Conservation (phyloP, 2,329 filamentous ascomycete genomes). For the Beauveria sp. region DNA sequence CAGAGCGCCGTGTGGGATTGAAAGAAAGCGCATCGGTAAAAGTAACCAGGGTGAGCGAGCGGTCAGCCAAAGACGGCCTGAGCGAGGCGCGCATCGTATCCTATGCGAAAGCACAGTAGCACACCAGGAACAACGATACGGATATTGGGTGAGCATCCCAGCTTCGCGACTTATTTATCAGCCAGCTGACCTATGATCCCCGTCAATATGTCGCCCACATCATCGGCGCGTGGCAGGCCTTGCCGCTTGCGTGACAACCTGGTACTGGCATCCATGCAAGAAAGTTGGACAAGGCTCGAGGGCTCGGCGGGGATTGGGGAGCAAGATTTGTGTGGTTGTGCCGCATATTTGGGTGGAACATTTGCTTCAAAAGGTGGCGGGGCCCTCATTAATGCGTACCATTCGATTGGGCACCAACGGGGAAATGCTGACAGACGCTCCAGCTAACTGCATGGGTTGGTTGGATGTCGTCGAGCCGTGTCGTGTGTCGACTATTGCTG, state of each 20-base stretch:
- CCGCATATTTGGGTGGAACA: constrained; percentile 9
- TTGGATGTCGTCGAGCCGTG: neutral
- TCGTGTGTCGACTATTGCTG: neutral
- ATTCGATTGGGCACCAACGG: constrained; percentile 10
- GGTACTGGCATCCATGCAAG: no score
- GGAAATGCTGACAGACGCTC: neutral
- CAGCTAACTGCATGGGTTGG: constrained; percentile 7
- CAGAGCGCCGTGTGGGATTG: neutral
- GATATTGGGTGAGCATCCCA: no score
- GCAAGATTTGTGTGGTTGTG: neutral
- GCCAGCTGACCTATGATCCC: neutral
- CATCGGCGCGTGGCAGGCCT: neutral
- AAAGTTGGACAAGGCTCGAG: no score
- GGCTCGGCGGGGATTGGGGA: no score
- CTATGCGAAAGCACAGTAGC: neutral
- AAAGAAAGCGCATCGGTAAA: neutral
- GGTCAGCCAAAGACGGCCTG: neutral
- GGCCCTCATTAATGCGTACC: constrained; percentile 10
- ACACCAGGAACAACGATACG: no score
- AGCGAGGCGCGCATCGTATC: neutral
- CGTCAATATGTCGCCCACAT: neutral
- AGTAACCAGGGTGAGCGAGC: neutral
- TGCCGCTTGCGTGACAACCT: no score
- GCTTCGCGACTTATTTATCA: neutral
- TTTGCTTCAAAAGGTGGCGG: neutral